Conservation (phyloP, 441 rosid species). For the Cnidoscolus chayamansa region DNA sequence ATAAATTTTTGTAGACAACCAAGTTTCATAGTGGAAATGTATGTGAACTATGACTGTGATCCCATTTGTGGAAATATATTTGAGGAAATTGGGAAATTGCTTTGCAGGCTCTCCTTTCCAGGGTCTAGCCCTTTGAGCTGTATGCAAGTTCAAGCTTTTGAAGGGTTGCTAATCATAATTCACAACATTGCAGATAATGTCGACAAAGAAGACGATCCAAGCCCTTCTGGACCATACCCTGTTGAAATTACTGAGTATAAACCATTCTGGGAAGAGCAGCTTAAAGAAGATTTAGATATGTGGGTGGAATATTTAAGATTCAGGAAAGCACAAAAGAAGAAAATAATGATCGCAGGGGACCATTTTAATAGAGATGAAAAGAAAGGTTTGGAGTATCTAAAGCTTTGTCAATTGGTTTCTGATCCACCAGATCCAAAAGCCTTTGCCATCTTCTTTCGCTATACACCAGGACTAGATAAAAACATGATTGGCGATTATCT, state of each 20-base stretch:
- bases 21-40: constrained; percentile 64
- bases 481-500: constrained; percentile 72
- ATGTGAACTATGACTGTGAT: constrained; percentile 81
- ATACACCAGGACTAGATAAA: constrained; percentile 64
- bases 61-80: constrained; percentile 56
- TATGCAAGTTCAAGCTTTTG: constrained; percentile 82
- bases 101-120: constrained; percentile 80
- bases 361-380: constrained; percentile 78
- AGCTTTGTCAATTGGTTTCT: constrained; percentile 49
- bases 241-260: constrained; percentile 56
- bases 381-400: constrained; percentile 79
- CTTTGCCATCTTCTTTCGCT: constrained; percentile 65
- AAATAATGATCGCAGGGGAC: constrained; percentile 59
- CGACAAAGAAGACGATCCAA: constrained; percentile 50
- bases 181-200: constrained; percentile 74
- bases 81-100: constrained; percentile 74
- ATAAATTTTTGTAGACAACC: constrained; percentile 86
- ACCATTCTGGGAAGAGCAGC: constrained; percentile 73
- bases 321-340: constrained; percentile 73
- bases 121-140: constrained; percentile 54
- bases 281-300: constrained; percentile 48
- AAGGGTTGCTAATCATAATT: constrained; percentile 71
- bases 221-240: constrained; percentile 45
- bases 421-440: constrained; percentile 67
- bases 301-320: constrained; percentile 66